Base-by-base conservation (phyloP, 139 green algal species). In the Chlorella sp. region DNA sequence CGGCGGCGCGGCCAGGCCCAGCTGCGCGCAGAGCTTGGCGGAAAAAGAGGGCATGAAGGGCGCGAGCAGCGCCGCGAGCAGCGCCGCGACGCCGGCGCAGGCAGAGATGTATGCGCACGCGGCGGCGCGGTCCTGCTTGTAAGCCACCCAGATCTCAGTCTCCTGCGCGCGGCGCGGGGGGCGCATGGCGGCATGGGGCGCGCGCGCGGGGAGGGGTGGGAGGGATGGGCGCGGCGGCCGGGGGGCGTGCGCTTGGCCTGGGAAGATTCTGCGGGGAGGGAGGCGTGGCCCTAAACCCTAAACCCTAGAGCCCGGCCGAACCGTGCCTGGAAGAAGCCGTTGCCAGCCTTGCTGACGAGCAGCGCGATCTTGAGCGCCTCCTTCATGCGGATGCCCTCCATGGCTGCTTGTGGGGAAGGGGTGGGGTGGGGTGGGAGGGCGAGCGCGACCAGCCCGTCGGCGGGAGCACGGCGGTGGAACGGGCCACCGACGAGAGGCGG, bases 31-130 rank as follows among this genome's bases (percentile, higher is more conserved):
- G 43, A 93, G 68, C 77, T 92, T 94, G 56, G 46, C 48, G 1
- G 92, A 87, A 70, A 97, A 86, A 5, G 83, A 87, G 33, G 95
- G 95, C 91, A 97, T 98, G 90, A 94, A 99, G 55, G 95, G 95
- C 62, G 90, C 56, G 73, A 98, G 79, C 38, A 99, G 82, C 14
- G 87, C 87, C 21, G 91, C 90, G 55, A 98, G 82, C 69, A 99
- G 65, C 29, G 80, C 77, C 62, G 95, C 88, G 43, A 98, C 53
- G 40, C 95, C 95, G 53, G 93, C 75, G 67, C 88, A 90, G 46
- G 86, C 84, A 60, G 67, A 79, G 59, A 85, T 85, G 74, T 82
- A 85, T 35, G 50, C 50, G 38, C 65, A 80, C 1, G 53, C 59
- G 1, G n/a, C n/a, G n/a, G 67, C 67, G 50, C 38, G 66, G 74